A percentile compares a stretch with the other conserved stretches of the same genome.
Conservation (phyloP, 371 early-diverging fungal species). For the Mucor velutinosus region DNA sequence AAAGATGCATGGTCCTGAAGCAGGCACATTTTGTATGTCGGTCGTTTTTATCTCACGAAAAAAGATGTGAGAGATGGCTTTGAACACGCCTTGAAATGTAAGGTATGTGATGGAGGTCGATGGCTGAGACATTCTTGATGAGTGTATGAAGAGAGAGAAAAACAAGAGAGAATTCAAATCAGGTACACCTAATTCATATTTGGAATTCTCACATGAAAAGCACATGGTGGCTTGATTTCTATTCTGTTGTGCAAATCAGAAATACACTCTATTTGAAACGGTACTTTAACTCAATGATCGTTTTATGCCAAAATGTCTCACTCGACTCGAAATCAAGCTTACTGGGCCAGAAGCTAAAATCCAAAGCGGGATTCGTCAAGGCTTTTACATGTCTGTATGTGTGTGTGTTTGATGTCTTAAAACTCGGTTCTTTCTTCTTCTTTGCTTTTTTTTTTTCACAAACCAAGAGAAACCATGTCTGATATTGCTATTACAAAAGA, state of each 20-base stretch:
- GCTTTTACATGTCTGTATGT: not conserved
- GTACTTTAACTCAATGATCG: not conserved
- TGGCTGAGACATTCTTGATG: not conserved
- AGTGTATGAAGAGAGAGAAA: not conserved
- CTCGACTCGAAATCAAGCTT: not conserved
- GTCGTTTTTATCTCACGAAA: constrained; percentile 88
- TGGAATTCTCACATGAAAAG: constrained; percentile 2
- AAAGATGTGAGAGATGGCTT: constrained; percentile 71
- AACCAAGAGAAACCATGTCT: not conserved
- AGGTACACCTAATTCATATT: constrained; percentile 4
- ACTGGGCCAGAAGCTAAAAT: not conserved
- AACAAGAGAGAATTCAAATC: not conserved
- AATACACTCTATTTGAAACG: not conserved
- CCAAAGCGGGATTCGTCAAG: not conserved
- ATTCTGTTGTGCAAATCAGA: not conserved
- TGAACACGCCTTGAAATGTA: constrained; percentile 40
- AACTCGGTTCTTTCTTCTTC: not conserved
- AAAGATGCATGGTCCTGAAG: constrained; percentile 88
- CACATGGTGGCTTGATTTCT: constrained; percentile 4
- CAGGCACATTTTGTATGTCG: constrained; percentile 85
- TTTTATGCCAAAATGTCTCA: not conserved
- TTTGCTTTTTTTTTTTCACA: not conserved
- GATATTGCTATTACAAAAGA: not conserved
- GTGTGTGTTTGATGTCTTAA: not conserved
- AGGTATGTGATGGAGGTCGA: not conserved